These are phyloP conservation scores for Pleurostoma richardsiae DNA, from an alignment of 2,329 filamentous ascomycete genomes.

Conservation along the genomic window DNA sequence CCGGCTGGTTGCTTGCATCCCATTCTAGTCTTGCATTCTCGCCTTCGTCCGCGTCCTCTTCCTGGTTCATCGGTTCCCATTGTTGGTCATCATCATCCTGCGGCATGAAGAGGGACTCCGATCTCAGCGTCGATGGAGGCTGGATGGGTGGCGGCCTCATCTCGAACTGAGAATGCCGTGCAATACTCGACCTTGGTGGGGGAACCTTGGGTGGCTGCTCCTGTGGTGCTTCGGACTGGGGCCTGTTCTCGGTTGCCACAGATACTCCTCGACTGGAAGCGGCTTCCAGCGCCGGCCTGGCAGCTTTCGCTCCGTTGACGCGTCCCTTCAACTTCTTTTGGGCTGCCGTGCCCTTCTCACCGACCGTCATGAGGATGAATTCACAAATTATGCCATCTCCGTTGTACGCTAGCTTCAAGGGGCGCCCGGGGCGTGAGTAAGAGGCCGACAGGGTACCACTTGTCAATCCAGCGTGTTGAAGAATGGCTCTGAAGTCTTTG, in stretches of 20 bases:
- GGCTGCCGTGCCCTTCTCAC: slow-evolving; percentile 50
- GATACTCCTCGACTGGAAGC: slow-evolving; percentile 36
- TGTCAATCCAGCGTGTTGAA: slow-evolving; percentile 67
- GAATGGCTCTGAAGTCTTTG: slow-evolving; percentile 76
- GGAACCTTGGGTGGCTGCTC: slow-evolving; percentile 3
- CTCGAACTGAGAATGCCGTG: slow-evolving; percentile 23
- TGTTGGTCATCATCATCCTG: slow-evolving; percentile 59
- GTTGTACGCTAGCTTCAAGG: slow-evolving; percentile 68
- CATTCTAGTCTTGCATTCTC: slow-evolving; percentile 67
- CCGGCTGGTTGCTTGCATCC: slow-evolving; percentile 63
- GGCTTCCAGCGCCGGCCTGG: slow-evolving; percentile 40
- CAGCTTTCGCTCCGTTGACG: slow-evolving; percentile 31
- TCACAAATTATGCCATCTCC: slow-evolving; percentile 66
- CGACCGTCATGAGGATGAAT: slow-evolving; percentile 79
- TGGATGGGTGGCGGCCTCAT: slow-evolving; percentile 26
- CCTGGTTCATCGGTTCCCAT: slow-evolving; percentile 64
- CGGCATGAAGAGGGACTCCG: slow-evolving; percentile 67
- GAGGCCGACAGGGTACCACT: slow-evolving; percentile 61
- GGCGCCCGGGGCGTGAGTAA: slow-evolving; percentile 67
- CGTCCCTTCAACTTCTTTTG: slow-evolving; percentile 40
- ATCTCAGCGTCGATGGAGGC: slow-evolving; percentile 52
- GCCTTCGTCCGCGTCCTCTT: slow-evolving; percentile 53
- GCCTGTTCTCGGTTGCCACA: slow-evolving; percentile 20
- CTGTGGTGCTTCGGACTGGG: slow-evolving; percentile 12
- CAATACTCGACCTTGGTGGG: slow-evolving; percentile 26